Evolutionary conservation across 805 yeast genomes (phyloP), one percentile per base, ranked within the genome.

Genomic region (Wickerhamiella parazyma): DNA sequence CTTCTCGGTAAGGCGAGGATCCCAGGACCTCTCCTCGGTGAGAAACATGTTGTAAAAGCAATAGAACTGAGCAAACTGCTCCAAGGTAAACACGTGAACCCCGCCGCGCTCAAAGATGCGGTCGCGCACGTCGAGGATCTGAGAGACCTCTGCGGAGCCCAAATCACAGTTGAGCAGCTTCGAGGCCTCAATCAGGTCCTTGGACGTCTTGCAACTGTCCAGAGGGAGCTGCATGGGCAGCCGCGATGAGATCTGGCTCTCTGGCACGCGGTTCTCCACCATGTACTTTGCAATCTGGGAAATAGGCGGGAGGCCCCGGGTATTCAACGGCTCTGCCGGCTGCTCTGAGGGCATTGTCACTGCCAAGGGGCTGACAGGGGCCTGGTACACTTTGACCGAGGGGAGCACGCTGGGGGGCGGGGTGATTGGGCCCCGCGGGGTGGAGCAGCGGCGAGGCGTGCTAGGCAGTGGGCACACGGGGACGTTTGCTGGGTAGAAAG

Each of bases 21-120:
- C 43, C 43, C 43, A 40, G 6, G 43, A 40, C 31, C 43, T 38
- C 33, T 40, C 43, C 21, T 40, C 43, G 17, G 43, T 40, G 24
- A 40, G 16, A 11, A 40, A 40, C 43, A 40, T 40, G 25, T 40
- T 40, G 38, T 40, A 40, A 18, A 40, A 33, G 19, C 26, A 20
- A n/a, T 40, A 40, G 14, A 40, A 40, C 26, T 25, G 43, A 12
- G 33, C 43, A 25, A 40, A 40, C 21, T 40, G 43, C 33, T 33
- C 43, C 2, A 35, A 33, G n/a, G 38, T 40, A 18, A 40, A 40
- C 19, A 40, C 43, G 17, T 33, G 33, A n/a, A 29, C 24, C 6
- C 43, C 43, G 14, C 43, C 43, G 3, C 35, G 16, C 25, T 24
- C 25, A 18, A 40, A 40, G 5, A 40, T 25, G 8, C 12, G 10